Percentiles rank a stretch among this genome's conserved stretches.
Evolutionary conservation across 768 basidiomycete species (phyloP).

Genomic region (Auriculariales sp.): DNA sequence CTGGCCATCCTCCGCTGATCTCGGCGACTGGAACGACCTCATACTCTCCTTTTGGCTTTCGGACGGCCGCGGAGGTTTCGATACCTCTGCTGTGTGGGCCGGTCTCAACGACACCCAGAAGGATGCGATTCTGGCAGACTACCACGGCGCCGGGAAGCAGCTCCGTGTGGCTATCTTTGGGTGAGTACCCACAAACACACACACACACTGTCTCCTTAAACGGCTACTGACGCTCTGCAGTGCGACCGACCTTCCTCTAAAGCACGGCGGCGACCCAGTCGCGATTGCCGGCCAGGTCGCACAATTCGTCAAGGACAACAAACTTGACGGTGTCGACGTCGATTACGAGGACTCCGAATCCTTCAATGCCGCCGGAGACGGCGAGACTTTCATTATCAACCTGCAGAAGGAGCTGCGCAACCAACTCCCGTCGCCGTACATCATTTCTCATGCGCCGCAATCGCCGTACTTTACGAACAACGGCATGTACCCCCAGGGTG

Average conservation of each 20-base stretch:
- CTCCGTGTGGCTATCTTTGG: too few relatives aligned
- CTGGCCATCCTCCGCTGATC: not conserved
- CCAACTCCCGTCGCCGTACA: constrained; percentile 2
- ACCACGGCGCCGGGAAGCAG: not conserved
- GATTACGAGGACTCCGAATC: constrained; percentile 9
- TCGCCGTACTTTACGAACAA: constrained; percentile 5
- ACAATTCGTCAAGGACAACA: constrained; percentile 6
- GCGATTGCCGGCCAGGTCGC: constrained; percentile 4
- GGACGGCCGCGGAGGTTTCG: not conserved
- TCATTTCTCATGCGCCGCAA: constrained; percentile 18
- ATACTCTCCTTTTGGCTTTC: not conserved
- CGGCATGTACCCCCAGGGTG: constrained; percentile 8
- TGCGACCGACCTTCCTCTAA: constrained; percentile 12
- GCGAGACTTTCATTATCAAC: constrained; percentile 5
- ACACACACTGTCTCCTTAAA: too few relatives aligned
- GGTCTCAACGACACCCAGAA: not conserved
- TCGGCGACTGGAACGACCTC: not conserved
- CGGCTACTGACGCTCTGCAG: constrained; percentile 22
- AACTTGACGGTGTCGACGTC: constrained; percentile 10
- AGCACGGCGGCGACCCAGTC: constrained; percentile 1
- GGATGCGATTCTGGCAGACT: not conserved
- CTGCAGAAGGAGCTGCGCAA: constrained; percentile 4
- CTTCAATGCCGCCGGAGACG: not conserved
- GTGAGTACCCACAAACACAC: too few relatives aligned
- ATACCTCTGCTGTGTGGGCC: not conserved